Evolutionary conservation across 169 alveolate genomes (phyloP).

Genomic region (Plasmodium relictum): DNA sequence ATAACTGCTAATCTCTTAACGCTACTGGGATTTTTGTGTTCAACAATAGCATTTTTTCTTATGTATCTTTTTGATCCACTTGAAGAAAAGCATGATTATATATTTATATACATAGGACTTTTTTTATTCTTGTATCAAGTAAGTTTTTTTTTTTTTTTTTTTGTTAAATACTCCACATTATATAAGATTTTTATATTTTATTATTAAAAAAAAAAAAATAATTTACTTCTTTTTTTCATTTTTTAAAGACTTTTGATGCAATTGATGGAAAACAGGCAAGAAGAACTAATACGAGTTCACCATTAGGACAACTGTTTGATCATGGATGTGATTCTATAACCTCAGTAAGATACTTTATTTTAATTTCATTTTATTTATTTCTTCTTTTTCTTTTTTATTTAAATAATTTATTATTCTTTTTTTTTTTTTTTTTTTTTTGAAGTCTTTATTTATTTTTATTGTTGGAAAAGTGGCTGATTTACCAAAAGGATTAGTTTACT

Average conservation of each 20-base stretch:
- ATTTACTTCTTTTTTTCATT: not conserved
- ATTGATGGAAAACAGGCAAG: constrained; percentile 95
- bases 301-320: constrained; percentile 92
- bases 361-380: not conserved
- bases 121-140: constrained; percentile 56
- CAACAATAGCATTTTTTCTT: constrained; percentile 63
- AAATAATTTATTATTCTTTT: constrained; percentile 5
- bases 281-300: constrained; percentile 86
- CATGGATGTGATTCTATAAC: constrained; percentile 92
- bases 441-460: constrained; percentile 47
- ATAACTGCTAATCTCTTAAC: constrained; percentile 74
- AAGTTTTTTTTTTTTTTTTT: not conserved
- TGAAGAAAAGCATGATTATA: constrained; percentile 60
- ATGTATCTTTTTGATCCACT: constrained; percentile 41
- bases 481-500: constrained; percentile 23
- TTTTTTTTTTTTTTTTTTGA: constrained; percentile 9
- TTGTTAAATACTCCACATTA: too few relatives aligned
- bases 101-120: constrained; percentile 48
- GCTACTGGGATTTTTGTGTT: constrained; percentile 60
- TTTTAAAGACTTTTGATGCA: constrained; percentile 89
- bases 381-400: constrained; percentile 12
- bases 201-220: not conserved
- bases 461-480: constrained; percentile 17
- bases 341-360: constrained; percentile 53
- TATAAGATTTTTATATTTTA: too few relatives aligned